These are phyloP conservation scores for Escallonia rubra DNA, from an alignment of 129 eudicot genomes.

Conservation along the genomic window DNA sequence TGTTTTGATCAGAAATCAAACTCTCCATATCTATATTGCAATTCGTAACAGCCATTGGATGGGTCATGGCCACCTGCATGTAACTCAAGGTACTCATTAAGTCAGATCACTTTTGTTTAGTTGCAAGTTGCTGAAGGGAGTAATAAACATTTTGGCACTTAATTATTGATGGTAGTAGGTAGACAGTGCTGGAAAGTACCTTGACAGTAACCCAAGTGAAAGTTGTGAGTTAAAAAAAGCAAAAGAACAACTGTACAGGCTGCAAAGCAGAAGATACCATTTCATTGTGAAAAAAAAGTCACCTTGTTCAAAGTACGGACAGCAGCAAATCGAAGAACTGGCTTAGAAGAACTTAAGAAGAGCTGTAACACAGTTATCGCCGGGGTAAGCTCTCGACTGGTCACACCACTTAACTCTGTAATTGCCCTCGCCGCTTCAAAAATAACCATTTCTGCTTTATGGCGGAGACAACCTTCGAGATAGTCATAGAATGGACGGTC, in stretches of 20 bases:
- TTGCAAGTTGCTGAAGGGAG: background rate
- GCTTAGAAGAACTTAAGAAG: conserved; percentile 89
- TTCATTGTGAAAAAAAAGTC: conserved; percentile 5
- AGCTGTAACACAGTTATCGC: conserved; percentile 96
- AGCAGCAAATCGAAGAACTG: conserved; percentile 96
- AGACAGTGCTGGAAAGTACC: too few species aligned
- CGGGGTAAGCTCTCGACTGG: conserved; percentile 89
- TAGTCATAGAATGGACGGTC: conserved; percentile 97
- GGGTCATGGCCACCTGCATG: conserved; percentile 94
- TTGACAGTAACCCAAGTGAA: too few species aligned
- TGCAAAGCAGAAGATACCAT: conserved; percentile 11
- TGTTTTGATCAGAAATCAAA: conserved; percentile 88
- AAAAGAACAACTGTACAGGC: background rate
- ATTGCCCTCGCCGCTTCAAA: conserved; percentile 96
- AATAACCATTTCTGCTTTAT: conserved; percentile 99
- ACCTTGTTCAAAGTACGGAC: conserved; percentile 97
- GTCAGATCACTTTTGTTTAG: background rate
- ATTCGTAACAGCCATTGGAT: conserved; percentile 94
- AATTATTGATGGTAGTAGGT: too few species aligned
- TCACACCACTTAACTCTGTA: conserved; percentile 85
- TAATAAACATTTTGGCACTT: too few species aligned
- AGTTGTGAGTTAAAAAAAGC: background rate
- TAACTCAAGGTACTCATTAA: background rate
- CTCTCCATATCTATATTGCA: conserved; percentile 99
- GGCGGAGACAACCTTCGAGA: conserved; percentile 92